These are phyloP conservation scores for Coemansia sp. DNA, from an alignment of 192 early-diverging fungal genomes.

Conservation along the genomic window DNA sequence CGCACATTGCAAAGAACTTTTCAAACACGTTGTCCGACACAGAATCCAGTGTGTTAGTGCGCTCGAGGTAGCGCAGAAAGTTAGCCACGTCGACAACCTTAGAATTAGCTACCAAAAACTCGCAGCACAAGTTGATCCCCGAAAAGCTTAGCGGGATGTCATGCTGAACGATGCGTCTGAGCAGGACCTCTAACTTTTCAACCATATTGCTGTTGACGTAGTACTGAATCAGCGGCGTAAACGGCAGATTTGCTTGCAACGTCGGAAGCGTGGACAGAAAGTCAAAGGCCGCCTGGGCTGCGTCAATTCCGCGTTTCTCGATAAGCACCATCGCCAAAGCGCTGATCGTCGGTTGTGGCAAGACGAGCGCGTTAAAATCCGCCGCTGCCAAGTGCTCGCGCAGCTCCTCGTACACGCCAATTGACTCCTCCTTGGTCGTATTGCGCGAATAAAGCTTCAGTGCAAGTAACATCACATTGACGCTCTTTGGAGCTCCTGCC, in stretches of 20 bases:
- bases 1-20: conserved; percentile 15
- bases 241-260: conserved; percentile 18
- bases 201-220: conserved; percentile 20
- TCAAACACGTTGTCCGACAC: conserved; percentile 20
- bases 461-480: conserved; percentile 9
- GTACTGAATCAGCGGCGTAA: conserved; percentile 32
- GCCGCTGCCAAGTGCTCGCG: conserved; percentile 8
- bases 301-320: conserved; percentile 14
- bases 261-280: conserved; percentile 25
- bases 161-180: conserved; percentile 29
- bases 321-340: conserved; percentile 16
- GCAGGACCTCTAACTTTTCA: conserved; percentile 19
- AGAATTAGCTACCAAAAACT: conserved; percentile 11
- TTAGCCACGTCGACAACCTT: conserved; percentile 22
- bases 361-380: conserved; percentile 10
- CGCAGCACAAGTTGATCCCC: conserved; percentile 24
- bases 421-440: neutral
- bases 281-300: conserved; percentile 22
- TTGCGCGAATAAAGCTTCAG: conserved; percentile 14
- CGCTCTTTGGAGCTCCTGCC: conserved; percentile 18
- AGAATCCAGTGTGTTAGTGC: conserved; percentile 6
- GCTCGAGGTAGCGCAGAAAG: conserved; percentile 47
- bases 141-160: conserved; percentile 16
- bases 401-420: conserved; percentile 21
- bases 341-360: conserved; percentile 3